Percentiles rank a stretch among this genome's conserved stretches.
Evolutionary conservation across 1,139 yeast species (phyloP).

Genomic region (Yarrowia galli): DNA sequence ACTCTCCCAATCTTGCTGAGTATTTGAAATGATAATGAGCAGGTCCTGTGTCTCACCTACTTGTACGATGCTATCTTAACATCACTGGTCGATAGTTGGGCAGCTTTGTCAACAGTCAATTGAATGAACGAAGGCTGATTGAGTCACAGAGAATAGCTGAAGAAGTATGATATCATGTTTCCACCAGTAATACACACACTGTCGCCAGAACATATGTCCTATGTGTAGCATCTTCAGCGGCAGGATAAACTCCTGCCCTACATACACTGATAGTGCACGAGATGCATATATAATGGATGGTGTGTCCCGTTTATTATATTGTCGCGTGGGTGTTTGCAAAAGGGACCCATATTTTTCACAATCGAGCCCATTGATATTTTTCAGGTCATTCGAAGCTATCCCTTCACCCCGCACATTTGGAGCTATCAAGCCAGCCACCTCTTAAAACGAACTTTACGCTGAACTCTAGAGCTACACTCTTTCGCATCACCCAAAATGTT

Average conservation of each 20-base stretch:
- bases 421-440: neutral
- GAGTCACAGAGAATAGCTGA: no score
- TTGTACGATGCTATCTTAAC: no score
- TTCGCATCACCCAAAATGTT: constrained; percentile 40
- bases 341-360: neutral
- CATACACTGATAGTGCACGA: constrained; percentile 19
- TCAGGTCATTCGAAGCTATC: no score
- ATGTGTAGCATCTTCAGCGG: no score
- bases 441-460: neutral
- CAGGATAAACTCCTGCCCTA: constrained; percentile 11
- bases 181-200: neutral
- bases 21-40: no score
- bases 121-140: no score
- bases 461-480: neutral
- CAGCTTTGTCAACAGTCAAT: no score
- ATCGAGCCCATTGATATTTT: neutral
- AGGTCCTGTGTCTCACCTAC: no score
- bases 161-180: neutral
- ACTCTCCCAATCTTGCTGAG: no score
- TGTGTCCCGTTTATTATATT: neutral
- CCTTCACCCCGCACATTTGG: neutral
- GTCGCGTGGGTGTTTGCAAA: neutral
- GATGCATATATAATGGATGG: neutral
- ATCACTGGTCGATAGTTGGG: no score
- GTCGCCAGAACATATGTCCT: no score